A percentile compares a stretch with the other conserved stretches of the same genome.
Evolutionary conservation across 75 land plant species (phyloP).

Genomic region (Azolla pinnata): DNA sequence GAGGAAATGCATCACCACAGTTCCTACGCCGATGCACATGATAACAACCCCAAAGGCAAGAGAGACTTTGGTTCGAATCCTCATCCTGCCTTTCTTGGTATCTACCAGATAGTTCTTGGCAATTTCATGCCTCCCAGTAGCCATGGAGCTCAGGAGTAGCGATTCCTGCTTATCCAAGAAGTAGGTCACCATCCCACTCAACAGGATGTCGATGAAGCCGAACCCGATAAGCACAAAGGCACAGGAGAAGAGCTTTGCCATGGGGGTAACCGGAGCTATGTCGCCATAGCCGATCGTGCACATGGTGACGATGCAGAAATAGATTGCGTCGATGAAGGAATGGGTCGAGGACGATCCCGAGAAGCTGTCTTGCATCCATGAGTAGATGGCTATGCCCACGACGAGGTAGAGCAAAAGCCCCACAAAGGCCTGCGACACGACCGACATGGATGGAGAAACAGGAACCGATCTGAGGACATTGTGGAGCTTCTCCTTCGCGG

Average conservation of each 20-base stretch:
- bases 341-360: conserved; percentile 5
- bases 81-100: conserved; percentile 19
- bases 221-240: conserved; percentile 20
- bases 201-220: conserved; percentile 23
- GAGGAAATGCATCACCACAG: conserved; percentile 15
- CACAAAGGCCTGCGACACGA: conserved; percentile 9
- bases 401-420: conserved; percentile 24
- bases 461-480: not conserved
- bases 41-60: conserved; percentile 24
- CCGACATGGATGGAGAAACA: not conserved
- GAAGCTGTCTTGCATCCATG: conserved; percentile 12
- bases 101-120: conserved; percentile 26
- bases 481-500: too few species aligned
- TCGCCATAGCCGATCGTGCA: conserved; percentile 37
- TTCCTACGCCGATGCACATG: conserved; percentile 19
- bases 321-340: conserved; percentile 19
- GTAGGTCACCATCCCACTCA: conserved; percentile 28
- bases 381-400: conserved; percentile 13
- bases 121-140: conserved; percentile 14
- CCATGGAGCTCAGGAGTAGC: conserved; percentile 22
- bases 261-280: conserved; percentile 21
- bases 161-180: conserved; percentile 32
- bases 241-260: conserved; percentile 27
- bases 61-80: conserved; percentile 23
- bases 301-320: conserved; percentile 35